Conservation (phyloP, 1,284 basidiomycete species). For the Boletus sp. region DNA sequence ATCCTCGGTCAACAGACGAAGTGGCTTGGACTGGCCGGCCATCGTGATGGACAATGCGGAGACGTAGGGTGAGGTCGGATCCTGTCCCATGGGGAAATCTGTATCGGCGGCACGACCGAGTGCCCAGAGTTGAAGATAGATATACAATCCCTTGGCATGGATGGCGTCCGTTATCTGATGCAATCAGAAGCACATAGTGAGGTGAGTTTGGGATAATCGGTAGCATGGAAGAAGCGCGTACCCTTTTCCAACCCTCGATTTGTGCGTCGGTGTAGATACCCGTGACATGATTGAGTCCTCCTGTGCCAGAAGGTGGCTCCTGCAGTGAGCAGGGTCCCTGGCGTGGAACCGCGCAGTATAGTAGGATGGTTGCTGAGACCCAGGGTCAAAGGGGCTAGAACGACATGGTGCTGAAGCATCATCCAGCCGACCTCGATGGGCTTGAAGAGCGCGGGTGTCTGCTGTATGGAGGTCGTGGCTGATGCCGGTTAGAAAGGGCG, state of each 20-base stretch:
- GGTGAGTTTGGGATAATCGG: not conserved
- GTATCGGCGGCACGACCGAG: constrained; percentile 37
- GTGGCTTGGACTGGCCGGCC: constrained; percentile 6
- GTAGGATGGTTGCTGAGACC: constrained; percentile 24
- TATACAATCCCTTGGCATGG: constrained; percentile 40
- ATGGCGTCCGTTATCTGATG: constrained; percentile 38
- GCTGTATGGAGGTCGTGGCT: constrained; percentile 4
- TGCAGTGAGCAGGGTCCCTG: constrained; percentile 33
- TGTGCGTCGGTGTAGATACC: constrained; percentile 27
- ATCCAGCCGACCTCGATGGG: constrained; percentile 36
- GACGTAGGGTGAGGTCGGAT: constrained; percentile 30
- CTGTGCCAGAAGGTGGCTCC: constrained; percentile 34
- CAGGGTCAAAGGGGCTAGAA: constrained; percentile 36
- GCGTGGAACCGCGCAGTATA: constrained; percentile 27
- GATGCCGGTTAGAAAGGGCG: not conserved
- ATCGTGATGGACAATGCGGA: constrained; percentile 46
- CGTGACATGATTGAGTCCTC: constrained; percentile 24
- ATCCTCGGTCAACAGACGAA: constrained; percentile 33
- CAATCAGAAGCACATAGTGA: not conserved
- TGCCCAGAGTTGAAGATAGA: constrained; percentile 45
- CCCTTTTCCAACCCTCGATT: constrained; percentile 26
- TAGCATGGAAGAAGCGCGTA: not conserved
- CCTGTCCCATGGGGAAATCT: constrained; percentile 26
- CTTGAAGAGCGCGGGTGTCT: constrained; percentile 27
- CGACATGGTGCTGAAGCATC: constrained; percentile 27